These are phyloP conservation scores for Verticillium klebahnii DNA, from an alignment of 2,329 filamentous ascomycete genomes.

Conservation along the genomic window DNA sequence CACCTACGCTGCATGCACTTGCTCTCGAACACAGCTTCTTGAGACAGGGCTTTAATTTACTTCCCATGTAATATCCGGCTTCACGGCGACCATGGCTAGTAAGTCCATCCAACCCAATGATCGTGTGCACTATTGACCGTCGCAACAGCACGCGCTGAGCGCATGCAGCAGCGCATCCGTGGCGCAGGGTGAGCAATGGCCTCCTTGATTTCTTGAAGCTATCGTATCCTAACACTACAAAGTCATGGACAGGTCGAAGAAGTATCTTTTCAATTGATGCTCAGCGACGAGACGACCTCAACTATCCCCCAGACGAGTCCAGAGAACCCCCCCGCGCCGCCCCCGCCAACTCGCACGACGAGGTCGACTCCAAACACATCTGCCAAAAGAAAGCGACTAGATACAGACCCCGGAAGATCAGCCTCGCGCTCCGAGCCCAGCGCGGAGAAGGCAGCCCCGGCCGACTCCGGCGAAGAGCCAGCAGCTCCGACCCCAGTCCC, in stretches of 20 bases:
- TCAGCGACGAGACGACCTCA: conserved; percentile 15
- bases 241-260: conserved; percentile 55
- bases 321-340: conserved; percentile 15
- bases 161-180: conserved; percentile 60
- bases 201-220: neutral
- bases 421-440: conserved; percentile 8
- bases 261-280: conserved; percentile 52
- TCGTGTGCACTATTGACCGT: conserved; percentile 5
- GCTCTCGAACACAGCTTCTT: neutral
- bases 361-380: conserved; percentile 43
- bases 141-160: conserved; percentile 49
- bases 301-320: neutral
- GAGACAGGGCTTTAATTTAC: no score
- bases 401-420: conserved; percentile 14
- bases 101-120: conserved; percentile 9
- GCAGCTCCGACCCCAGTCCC: neutral
- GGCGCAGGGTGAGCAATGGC: conserved; percentile 52
- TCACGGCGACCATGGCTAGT: conserved; percentile 26
- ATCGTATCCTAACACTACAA: conserved; percentile 6
- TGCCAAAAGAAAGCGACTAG: conserved; percentile 38
- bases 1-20: no score
- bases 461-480: neutral
- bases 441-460: neutral
- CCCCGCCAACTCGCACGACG: neutral
- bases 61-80: neutral